Base-by-base conservation (phyloP, 2,329 filamentous ascomycete species). In the Talaromyces albobiverticillius region DNA sequence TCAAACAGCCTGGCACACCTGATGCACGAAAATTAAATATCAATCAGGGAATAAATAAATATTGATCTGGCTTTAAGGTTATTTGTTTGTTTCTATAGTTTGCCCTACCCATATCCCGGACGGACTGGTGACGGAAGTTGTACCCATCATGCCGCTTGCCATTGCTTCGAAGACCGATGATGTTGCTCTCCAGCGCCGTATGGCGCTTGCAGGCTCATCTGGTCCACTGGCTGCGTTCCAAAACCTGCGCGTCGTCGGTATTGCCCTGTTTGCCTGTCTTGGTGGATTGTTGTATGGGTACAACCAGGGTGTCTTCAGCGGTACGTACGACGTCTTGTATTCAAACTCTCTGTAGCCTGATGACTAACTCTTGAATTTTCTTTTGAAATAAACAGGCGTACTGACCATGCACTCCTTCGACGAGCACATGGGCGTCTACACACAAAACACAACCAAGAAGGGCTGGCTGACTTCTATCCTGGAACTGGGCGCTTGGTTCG, bases 401-500 rank as follows among this genome's bases (percentile, higher is more conserved):
- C 49, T 62, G 52, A 55, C 57, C 16, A 59, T 61, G 58, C 20
- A 25, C 8, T 16, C 56, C 9, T 60, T 60, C 51, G 51, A 38
- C 16, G 13, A 45, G 26, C 55, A 65, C 46, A 65, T 66, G 63
- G 63, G 61, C 7, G 36, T 61, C 23, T 62, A 59, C 10, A 61
- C 58, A 25, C 55, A 51, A 45, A 58, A 65, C 51, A 14, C 53
- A 34, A 61, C 60, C 1, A 61, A 62, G 31, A 66, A 64, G 57
- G 62, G 64, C 22, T 65, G 64, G 64, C 45, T 66, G 20, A 66
- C 64, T 14, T 55, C 87, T 2, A 89, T 90, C 59, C 81, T 91
- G 23, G 87, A 90, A 65, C 80, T 91, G 2, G 88, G 88, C 50
- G 88, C 87, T 41, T 91, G 87, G 87, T 65, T 89, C n/a, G 88